phyloP scores from a whole-genome alignment of 768 basidiomycete genomes.

The Podaxis rugospora region DNA sequence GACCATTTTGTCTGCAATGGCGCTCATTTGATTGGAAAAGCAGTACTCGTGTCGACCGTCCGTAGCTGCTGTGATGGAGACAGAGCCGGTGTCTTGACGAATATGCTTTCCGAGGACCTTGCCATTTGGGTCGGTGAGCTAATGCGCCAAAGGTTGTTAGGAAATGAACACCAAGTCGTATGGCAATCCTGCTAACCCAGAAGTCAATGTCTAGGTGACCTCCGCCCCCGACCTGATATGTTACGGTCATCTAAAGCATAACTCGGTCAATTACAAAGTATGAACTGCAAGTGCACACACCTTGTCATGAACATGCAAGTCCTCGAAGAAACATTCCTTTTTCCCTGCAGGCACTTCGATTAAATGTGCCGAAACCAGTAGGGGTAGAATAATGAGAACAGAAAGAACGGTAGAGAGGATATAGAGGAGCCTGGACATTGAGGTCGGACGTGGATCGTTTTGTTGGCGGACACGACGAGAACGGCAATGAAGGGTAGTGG shows the following conservation, averaged over 20 bases:
- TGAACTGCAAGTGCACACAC: slow-evolving; percentile 29
- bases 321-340: slow-evolving; percentile 96
- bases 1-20: slow-evolving; percentile 92
- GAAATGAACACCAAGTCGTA: background rate
- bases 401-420: slow-evolving; percentile 3
- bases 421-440: slow-evolving; percentile 7
- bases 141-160: slow-evolving; percentile 13
- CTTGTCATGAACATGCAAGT: slow-evolving; percentile 88
- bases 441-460: background rate
- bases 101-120: slow-evolving; percentile 71
- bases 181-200: slow-evolving; percentile 52
- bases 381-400: slow-evolving; percentile 35
- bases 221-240: slow-evolving; percentile 97
- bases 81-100: slow-evolving; percentile 84
- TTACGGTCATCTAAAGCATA: slow-evolving; percentile 86
- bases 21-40: slow-evolving; percentile 99
- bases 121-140: slow-evolving; percentile 81
- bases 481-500: background rate
- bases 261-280: slow-evolving; percentile 2
- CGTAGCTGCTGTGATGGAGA: slow-evolving; percentile 79
- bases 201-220: slow-evolving; percentile 98
- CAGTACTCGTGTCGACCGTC: slow-evolving; percentile 94
- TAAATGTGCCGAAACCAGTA: slow-evolving; percentile 56
- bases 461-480: slow-evolving; percentile 11
- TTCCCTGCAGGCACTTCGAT: slow-evolving; percentile 72